Evolutionary conservation across 352 stramenopile genomes (phyloP).

Genomic region (Albugo laibachii): DNA sequence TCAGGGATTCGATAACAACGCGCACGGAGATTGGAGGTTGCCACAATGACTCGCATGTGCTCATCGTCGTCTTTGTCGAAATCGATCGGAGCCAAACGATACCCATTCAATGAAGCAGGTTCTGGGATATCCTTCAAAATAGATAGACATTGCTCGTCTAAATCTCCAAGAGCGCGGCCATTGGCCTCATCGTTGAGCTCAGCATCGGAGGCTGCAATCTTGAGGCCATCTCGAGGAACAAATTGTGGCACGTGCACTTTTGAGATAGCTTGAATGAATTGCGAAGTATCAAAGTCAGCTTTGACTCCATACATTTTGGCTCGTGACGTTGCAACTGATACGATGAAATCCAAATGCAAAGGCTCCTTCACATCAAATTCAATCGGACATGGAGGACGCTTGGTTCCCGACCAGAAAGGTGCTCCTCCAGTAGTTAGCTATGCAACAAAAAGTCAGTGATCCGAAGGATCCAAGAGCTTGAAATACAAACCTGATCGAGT

Average conservation of each 20-base stretch:
- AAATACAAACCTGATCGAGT: slow-evolving; percentile 64
- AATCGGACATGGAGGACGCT: slow-evolving; percentile 89
- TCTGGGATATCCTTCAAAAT: slow-evolving; percentile 78
- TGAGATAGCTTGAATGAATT: slow-evolving; percentile 56
- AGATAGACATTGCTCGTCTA: slow-evolving; percentile 40
- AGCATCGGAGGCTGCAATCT: slow-evolving; percentile 95
- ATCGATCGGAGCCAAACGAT: slow-evolving; percentile 87
- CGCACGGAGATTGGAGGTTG: slow-evolving; percentile 92
- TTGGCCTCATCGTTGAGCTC: slow-evolving; percentile 82
- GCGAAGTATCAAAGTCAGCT: slow-evolving; percentile 23
- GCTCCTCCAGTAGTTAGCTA: slow-evolving; percentile 88
- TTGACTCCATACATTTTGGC: slow-evolving; percentile 90
- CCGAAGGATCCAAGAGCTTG: not conserved
- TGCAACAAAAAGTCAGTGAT: slow-evolving; percentile 10
- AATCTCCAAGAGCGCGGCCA: slow-evolving; percentile 16
- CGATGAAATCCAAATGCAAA: slow-evolving; percentile 92
- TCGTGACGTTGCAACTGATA: slow-evolving; percentile 88
- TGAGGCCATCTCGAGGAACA: slow-evolving; percentile 85
- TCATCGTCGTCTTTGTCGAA: slow-evolving; percentile 98
- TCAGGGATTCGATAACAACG: slow-evolving; percentile 97
- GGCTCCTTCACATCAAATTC: slow-evolving; percentile 82
- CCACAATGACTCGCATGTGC: slow-evolving; percentile 95
- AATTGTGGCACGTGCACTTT: slow-evolving; percentile 88
- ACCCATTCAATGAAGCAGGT: slow-evolving; percentile 57
- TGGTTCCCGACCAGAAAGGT: slow-evolving; percentile 97